Evolutionary conservation across 2,329 filamentous ascomycete species (phyloP).

Genomic region (Chrysoporthe deuterocubensis): DNA sequence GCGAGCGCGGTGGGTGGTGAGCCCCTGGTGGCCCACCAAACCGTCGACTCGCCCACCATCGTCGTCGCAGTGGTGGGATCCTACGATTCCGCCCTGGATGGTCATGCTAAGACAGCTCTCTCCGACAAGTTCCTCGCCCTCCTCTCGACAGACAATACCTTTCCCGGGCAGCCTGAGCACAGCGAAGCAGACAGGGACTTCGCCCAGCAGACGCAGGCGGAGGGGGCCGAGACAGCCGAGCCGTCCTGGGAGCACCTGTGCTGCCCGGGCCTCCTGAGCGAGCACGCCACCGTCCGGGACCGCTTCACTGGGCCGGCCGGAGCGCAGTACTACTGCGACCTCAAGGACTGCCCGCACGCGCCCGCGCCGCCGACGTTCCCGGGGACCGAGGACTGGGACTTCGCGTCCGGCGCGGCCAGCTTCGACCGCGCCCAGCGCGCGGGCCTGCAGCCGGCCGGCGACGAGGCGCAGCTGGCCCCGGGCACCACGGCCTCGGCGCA

Average conservation of each 20-base stretch:
- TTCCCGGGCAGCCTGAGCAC: neutral
- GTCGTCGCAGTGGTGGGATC: neutral
- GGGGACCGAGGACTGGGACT: neutral
- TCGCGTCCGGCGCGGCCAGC: neutral
- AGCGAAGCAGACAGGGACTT: neutral
- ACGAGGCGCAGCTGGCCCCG: neutral
- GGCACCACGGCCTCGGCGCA: neutral
- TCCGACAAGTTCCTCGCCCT: neutral
- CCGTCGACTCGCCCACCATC: neutral
- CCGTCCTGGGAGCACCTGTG: neutral
- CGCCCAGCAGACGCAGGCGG: neutral
- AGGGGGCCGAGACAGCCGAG: too few species aligned
- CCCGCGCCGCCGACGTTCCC: neutral
- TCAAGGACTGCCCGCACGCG: neutral
- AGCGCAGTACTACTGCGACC: neutral
- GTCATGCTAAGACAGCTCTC: neutral
- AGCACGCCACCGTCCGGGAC: neutral
- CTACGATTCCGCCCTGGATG: neutral
- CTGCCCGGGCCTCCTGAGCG: neutral
- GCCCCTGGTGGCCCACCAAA: neutral
- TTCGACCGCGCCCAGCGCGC: neutral
- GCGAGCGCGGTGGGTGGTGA: neutral
- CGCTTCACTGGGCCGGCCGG: neutral
- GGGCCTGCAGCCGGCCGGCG: neutral
- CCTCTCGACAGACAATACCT: neutral